Base-by-base conservation (phyloP, 2,329 filamentous ascomycete species). In the Colletotrichum sp. region DNA sequence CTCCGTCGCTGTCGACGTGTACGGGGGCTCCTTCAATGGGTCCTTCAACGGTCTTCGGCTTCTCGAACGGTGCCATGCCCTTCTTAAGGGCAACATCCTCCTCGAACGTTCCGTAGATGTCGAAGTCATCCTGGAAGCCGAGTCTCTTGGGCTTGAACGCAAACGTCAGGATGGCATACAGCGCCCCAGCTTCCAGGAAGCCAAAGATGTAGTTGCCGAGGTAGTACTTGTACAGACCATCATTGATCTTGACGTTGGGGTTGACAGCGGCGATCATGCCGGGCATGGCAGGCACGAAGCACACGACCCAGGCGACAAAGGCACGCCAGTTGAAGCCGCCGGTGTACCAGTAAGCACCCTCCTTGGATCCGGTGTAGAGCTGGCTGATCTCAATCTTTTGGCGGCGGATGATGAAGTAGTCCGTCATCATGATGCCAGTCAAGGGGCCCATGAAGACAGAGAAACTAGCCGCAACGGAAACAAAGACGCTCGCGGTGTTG, bases 281-380 rank as follows among this genome's bases (percentile, higher is more conserved):
- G 0, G 79, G 79, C 69, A 82, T 79, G 8, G 79, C 78, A 3
- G 83, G 83, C 30, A 82, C 80, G 74, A 82, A 82, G 24, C 82
- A 81, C 44, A 81, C 76, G 32, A 82, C 79, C 73, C 82, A 86
- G 28, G 83, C 79, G 4, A 80, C 74, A 16, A 83, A 81, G 2
- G 82, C 84, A 26, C 85, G 80, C 81, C 80, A 84, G 77, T 86
- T 86, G 67, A 77, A 76, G 9, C 85, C 85, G 16, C 81, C 72
- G 4, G 77, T 76, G 78, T 83, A 86, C 80, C 83, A 85, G 77
- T 87, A 87, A 15, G 84, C 83, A 4, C 83, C 84, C 21, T 83
- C 79, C 7, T 77, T 78, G 10, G 80, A 78, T 13, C 78, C 79
- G 8, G 79, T 79, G 76, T 87, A 87, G 12, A 87, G 75, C 59